Percentiles rank a stretch among this genome's conserved stretches.
Evolutionary conservation across 1,284 basidiomycete species (phyloP).

Genomic region (Nidula niveotomentosa): DNA sequence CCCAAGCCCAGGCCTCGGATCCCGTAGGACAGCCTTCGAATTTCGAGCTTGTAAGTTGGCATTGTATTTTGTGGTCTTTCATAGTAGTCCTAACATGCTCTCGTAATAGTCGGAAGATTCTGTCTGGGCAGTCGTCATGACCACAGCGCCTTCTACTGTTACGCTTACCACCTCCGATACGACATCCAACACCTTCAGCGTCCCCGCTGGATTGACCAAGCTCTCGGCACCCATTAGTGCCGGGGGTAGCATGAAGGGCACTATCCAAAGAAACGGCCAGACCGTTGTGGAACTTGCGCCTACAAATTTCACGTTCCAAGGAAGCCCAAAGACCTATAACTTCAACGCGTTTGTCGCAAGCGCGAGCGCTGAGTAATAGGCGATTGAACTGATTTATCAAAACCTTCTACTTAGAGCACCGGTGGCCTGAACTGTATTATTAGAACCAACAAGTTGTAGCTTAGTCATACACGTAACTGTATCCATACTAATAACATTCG

Average conservation of each 20-base stretch:
- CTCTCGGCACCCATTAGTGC: constrained; percentile 58
- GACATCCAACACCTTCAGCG: constrained; percentile 25
- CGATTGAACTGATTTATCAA: too few relatives aligned
- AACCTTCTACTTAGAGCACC: too few relatives aligned
- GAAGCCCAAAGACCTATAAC: constrained; percentile 56
- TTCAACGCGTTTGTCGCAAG: constrained; percentile 63
- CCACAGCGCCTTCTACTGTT: constrained; percentile 46
- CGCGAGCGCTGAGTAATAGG: constrained; percentile 24
- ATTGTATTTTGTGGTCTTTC: too few relatives aligned
- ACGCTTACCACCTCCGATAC: constrained; percentile 27
- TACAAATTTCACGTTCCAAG: constrained; percentile 49
- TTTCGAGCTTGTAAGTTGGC: constrained; percentile 42
- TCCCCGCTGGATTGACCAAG: constrained; percentile 61
- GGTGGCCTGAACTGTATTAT: neutral
- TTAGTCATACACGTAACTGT: too few relatives aligned
- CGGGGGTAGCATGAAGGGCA: constrained; percentile 62
- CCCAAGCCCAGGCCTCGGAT: constrained; percentile 52
- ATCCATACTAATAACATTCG: too few relatives aligned
- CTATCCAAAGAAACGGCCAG: constrained; percentile 51
- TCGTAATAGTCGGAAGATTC: constrained; percentile 41
- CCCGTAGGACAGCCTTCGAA: constrained; percentile 54
- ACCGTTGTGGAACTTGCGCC: constrained; percentile 52
- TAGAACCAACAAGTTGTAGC: too few relatives aligned
- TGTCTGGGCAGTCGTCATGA: constrained; percentile 68
- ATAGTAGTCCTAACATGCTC: neutral